Conservation (phyloP, 179 eudicot species). For the Heliamphora pulchella region DNA sequence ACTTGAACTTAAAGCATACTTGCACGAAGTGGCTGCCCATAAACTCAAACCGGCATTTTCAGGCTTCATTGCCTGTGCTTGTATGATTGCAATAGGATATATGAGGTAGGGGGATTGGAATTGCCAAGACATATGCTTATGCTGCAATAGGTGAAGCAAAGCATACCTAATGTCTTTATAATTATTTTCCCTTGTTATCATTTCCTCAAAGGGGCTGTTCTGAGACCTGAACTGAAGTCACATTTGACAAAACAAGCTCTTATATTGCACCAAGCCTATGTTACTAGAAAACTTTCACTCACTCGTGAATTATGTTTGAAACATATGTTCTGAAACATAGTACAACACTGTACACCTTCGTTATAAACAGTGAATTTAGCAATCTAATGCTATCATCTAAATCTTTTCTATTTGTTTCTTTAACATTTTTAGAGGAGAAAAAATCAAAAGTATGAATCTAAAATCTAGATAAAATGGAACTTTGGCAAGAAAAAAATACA, state of each 20-base stretch:
- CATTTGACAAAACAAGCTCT: neutral
- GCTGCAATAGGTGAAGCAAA: neutral
- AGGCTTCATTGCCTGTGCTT: neutral
- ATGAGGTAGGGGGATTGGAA: neutral
- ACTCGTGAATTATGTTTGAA: neutral
- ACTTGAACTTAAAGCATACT: neutral
- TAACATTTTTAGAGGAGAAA: too few species aligned
- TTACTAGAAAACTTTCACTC: neutral
- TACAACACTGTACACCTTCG: too few species aligned
- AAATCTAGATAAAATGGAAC: too few species aligned
- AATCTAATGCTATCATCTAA: too few species aligned
- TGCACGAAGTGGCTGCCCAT: neutral
- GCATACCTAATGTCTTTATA: neutral
- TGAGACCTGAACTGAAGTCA: neutral
- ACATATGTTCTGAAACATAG: too few species aligned
- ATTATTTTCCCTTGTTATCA: neutral
- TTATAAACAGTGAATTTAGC: too few species aligned
- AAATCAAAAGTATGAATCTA: too few species aligned
- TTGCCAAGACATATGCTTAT: neutral
- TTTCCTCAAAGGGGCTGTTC: too few species aligned
- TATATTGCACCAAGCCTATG: neutral
- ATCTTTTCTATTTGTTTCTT: too few species aligned
- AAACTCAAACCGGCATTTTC: neutral
- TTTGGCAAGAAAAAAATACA: too few species aligned
- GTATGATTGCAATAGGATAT: neutral